Base-by-base conservation (phyloP, 2,329 filamentous ascomycete species). In the Beauveria sp. region DNA sequence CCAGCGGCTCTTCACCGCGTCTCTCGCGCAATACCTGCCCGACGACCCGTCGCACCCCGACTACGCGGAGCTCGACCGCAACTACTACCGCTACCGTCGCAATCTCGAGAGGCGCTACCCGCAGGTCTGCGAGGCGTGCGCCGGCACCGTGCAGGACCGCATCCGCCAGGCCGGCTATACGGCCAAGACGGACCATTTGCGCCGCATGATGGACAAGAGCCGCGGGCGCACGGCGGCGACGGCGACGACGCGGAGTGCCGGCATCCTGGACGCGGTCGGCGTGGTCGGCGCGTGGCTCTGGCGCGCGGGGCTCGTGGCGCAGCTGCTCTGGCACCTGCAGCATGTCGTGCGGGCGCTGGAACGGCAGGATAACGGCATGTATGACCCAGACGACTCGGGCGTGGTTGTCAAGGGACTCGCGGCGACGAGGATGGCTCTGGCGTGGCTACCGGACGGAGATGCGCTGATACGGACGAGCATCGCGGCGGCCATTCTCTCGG, bases 41-140 rank as follows among this genome's bases (percentile, higher is more conserved):
- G 80, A 81, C 40, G 83, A 88, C 62, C 77, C 81, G 0, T 77
- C 78, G 49, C 84, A 93, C 66, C 86, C 89, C 0, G 81, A 88
- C 58, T 91, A 93, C 71, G 77, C 76, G 3, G 80, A 85, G 63
- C 87, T 87, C 65, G 88, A 92, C 71, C 81, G 80, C 60, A 82
- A 83, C 54, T 88, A 90, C 67, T 87, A 86, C 65, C 79, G 81
- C 42, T 96, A 89, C 72, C 86, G 87, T 64, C 81, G 79, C 64
- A 81, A 86, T 57, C 79, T 97, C 20, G 93, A 97, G 75, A 80
- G 85, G 68, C 84, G 89, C 55, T 98, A 97, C 70, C 95, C 95
- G 0, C 91, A 95, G 70, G 88, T 96, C 62, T 99, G 95, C 76
- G 82, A 82, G 64, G 79, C 85, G 51, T 99, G 95, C 73, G 88